Evolutionary conservation across 805 yeast genomes (phyloP).

Genomic region (Zygosaccharomyces bailii): DNA sequence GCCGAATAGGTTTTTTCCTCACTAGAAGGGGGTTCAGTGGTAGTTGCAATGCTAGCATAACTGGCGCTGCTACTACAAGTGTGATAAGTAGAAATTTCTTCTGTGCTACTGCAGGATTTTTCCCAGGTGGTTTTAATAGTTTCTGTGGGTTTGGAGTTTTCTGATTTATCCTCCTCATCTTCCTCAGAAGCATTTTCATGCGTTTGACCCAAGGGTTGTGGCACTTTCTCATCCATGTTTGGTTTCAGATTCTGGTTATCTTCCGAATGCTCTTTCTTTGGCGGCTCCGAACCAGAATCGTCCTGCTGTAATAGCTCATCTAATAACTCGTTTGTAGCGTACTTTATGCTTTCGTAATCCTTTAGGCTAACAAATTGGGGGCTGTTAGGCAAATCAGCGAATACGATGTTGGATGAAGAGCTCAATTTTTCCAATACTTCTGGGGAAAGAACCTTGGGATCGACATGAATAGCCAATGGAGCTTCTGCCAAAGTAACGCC

Average conservation of each 20-base stretch:
- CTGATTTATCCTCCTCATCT: too few relatives aligned
- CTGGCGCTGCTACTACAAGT: too few relatives aligned
- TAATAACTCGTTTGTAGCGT: constrained; percentile 12
- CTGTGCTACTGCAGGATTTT: not conserved
- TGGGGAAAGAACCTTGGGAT: constrained; percentile 18
- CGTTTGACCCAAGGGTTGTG: not conserved
- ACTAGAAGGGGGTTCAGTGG: not conserved
- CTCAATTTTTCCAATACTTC: constrained; percentile 23
- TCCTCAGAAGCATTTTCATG: not conserved
- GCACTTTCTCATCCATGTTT: not conserved
- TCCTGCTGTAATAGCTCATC: constrained; percentile 9
- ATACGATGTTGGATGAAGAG: constrained; percentile 25
- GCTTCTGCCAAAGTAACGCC: not conserved
- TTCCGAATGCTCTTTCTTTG: not conserved
- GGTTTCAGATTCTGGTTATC: not conserved
- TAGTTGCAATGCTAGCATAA: not conserved
- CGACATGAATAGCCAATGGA: constrained; percentile 16
- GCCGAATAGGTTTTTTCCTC: not conserved
- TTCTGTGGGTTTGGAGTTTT: too few relatives aligned
- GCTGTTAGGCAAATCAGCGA: constrained; percentile 28
- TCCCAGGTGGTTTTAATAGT: not conserved
- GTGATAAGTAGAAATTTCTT: not conserved
- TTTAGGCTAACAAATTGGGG: constrained; percentile 29
- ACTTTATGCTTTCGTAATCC: constrained; percentile 19
- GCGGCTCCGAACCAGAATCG: constrained; percentile 4